Conservation (phyloP, 1,139 yeast species). For the Zygotorulaspora mrakii region DNA sequence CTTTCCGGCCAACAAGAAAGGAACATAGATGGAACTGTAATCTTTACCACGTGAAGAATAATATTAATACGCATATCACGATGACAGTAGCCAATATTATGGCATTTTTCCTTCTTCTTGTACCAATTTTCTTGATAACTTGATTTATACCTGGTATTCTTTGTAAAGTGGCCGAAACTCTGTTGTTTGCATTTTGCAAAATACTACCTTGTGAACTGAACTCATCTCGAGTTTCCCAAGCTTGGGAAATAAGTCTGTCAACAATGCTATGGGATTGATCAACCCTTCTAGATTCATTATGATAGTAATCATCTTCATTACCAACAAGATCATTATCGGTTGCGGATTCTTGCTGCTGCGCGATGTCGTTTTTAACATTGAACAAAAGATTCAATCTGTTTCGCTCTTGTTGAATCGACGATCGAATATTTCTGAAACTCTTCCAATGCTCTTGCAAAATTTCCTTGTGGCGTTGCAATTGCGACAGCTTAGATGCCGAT, state of each 20-base stretch:
- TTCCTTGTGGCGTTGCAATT: constrained; percentile 78
- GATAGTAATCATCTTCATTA: constrained; percentile 62
- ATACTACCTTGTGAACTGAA: constrained; percentile 65
- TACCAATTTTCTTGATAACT: constrained; percentile 73
- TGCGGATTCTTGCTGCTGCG: constrained; percentile 34
- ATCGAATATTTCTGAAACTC: constrained; percentile 57
- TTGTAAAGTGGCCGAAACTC: constrained; percentile 57
- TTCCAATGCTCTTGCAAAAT: constrained; percentile 64
- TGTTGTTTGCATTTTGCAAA: constrained; percentile 60
- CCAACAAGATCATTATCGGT: constrained; percentile 26
- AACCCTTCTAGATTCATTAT: constrained; percentile 71
- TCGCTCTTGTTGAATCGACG: constrained; percentile 66
- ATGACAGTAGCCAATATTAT: constrained; percentile 75
- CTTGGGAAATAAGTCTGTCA: constrained; percentile 75
- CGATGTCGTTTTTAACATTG: constrained; percentile 73
- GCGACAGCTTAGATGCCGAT: constrained; percentile 73
- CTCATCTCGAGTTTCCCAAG: constrained; percentile 86
- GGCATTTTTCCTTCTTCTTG: constrained; percentile 84
- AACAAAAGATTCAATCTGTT: constrained; percentile 69
- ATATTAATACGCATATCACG: constrained; percentile 64
- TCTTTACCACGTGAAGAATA: constrained; percentile 50
- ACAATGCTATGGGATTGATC: constrained; percentile 72
- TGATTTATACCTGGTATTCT: constrained; percentile 80
- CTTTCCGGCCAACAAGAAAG: background rate
- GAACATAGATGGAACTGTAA: background rate